phyloP scores from a whole-genome alignment of 495 filamentous ascomycete species.

The Chaetomium tenue region DNA sequence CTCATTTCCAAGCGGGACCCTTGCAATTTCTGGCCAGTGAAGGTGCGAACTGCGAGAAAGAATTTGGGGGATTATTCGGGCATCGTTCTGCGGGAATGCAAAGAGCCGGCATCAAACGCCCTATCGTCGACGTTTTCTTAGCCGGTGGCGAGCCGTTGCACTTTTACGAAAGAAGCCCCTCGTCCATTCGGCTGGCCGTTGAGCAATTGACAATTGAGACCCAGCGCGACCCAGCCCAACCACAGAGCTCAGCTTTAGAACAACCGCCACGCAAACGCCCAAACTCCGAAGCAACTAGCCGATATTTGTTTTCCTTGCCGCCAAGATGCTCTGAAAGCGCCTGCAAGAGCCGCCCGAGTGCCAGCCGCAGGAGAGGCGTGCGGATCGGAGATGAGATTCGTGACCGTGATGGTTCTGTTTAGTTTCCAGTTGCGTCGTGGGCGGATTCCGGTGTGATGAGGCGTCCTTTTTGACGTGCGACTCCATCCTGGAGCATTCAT shows the following conservation, averaged over 20 bases:
- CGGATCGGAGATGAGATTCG: slow-evolving; percentile 8
- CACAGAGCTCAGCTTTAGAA: not conserved
- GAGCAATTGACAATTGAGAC: not conserved
- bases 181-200: not conserved
- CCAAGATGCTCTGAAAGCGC: slow-evolving; percentile 6
- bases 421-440: too few species aligned
- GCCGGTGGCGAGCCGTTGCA: not conserved
- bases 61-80: not conserved
- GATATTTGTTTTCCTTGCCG: slow-evolving; percentile 18
- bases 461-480: not conserved
- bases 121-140: not conserved
- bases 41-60: not conserved
- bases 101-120: not conserved
- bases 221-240: not conserved
- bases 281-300: not conserved
- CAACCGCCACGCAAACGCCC: slow-evolving; percentile 13
- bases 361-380: slow-evolving; percentile 6
- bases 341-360: not conserved
- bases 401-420: not conserved
- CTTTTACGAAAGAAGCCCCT: not conserved
- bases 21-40: not conserved
- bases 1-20: not conserved
- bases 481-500: not conserved
- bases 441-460: too few species aligned
- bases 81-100: not conserved